Base-by-base conservation (phyloP, 805 yeast genomes). In the Yamadazyma endophytica region DNA sequence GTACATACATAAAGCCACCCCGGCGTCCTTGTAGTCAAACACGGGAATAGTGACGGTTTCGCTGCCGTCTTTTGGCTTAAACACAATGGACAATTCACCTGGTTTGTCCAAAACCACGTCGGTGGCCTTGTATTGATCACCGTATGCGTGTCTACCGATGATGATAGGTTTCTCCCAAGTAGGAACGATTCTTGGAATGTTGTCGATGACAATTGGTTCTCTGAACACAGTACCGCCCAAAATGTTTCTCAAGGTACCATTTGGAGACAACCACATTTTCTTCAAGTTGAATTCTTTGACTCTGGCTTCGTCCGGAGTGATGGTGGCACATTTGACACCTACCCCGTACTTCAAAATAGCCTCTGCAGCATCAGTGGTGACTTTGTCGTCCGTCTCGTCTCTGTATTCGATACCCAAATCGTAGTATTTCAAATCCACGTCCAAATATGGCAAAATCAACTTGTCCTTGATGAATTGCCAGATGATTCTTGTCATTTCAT, bases 201-300 rank as follows among this genome's bases (percentile, higher is more conserved):
- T 67, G 36, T 86, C 87, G 49, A 90, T 86, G 32, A 90, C 86
- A 57, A 90, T 90, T 40, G 97, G 96, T 65, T 89, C 97, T 54
- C 97, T 77, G 74, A 90, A 90, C 27, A 90, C 96, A 17, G 97
- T 90, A 38, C 97, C 97, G 30, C 96, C 96, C 39, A 90, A 69
- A 40, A 90, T 82, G 68, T 90, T 90, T 66, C 97, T 81, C 58
- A 90, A 85, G 30, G 97, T 90, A 39, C 97, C 97, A 63, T 90
- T 90, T 43, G 97, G 97, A 11, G 96, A 86, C 38, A 82, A 73
- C 97, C 97, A 90, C 97, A 90, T 90, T 61, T 88, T 83, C 68
- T 90, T 88, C 60, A 90, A 73, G 35, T 74, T 67, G 62, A 87
- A 90, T 62, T 90, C 97, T 60, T 84, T 69, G 32, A 90, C 97